These are phyloP conservation scores for Allium sativum DNA, from an alignment of 106 monocot species.

Conservation along the genomic window DNA sequence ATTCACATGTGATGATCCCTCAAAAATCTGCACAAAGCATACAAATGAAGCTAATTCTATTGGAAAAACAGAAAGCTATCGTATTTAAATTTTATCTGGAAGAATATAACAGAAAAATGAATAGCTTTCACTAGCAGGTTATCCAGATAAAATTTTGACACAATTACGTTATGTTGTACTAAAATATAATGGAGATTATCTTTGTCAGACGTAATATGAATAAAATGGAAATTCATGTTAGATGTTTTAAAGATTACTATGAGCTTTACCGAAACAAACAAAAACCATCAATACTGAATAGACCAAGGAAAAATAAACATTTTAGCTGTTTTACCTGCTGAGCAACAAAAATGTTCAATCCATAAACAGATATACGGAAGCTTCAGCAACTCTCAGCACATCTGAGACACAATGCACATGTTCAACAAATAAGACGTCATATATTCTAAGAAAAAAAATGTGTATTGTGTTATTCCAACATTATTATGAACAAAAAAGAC, in stretches of 20 bases:
- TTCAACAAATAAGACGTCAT: background rate
- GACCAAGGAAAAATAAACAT: too few species aligned
- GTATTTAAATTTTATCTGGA: background rate
- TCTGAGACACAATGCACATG: constrained; percentile 89
- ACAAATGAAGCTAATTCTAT: background rate
- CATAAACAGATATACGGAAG: constrained; percentile 92
- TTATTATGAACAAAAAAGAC: background rate
- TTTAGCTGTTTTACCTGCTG: constrained; percentile 47
- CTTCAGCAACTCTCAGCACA: constrained; percentile 97
- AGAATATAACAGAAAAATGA: background rate
- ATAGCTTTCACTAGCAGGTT: too few species aligned
- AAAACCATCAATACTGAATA: too few species aligned
- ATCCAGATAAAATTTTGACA: too few species aligned
- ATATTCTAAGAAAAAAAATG: too few species aligned
- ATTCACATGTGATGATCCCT: constrained; percentile 69
- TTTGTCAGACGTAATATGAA: background rate
- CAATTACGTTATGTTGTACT: too few species aligned
- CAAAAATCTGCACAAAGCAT: constrained; percentile 63
- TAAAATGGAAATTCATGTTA: background rate
- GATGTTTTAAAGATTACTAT: too few species aligned
- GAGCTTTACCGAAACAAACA: too few species aligned
- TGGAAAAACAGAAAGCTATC: too few species aligned
- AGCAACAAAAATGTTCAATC: constrained; percentile 85
- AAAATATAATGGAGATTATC: too few species aligned
- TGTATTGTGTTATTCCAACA: background rate